Percentiles rank a stretch among this genome's conserved stretches.
Conservation (phyloP, 768 basidiomycete species). For the Boletus huronensis region DNA sequence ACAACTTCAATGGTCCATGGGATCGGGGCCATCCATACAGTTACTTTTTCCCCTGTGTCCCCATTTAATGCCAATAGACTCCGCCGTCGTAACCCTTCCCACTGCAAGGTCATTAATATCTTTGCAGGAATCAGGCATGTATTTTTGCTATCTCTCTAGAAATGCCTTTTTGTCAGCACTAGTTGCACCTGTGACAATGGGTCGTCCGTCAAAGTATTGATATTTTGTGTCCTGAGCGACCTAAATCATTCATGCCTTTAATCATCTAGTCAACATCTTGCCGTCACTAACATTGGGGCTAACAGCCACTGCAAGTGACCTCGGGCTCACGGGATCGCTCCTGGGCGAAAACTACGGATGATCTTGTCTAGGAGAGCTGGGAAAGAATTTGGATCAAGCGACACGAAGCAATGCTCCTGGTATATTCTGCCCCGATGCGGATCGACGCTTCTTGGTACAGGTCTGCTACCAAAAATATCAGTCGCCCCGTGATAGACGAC, state of each 20-base stretch:
- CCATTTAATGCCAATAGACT: not conserved
- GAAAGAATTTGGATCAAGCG: not conserved
- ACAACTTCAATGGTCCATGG: not conserved
- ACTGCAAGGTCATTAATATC: not conserved
- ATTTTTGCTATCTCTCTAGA: conserved; percentile 19
- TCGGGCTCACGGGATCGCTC: not conserved
- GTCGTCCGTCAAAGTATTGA: not conserved
- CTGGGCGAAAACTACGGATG: not conserved
- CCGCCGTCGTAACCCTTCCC: not conserved
- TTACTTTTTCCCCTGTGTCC: not conserved
- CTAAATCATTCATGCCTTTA: not conserved
- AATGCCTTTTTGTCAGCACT: not conserved
- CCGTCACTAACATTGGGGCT: too few relatives aligned
- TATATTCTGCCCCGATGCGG: not conserved
- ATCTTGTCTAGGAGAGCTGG: not conserved
- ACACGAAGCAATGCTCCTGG: not conserved
- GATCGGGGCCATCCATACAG: not conserved
- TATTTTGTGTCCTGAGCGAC: not conserved
- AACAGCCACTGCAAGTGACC: not conserved
- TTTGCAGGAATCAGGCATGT: conserved; percentile 3
- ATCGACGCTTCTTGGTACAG: not conserved
- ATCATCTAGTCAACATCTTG: too few relatives aligned
- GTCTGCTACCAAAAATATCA: conserved; percentile 2
- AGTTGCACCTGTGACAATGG: not conserved
- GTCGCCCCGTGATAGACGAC: conserved; percentile 5